These are phyloP conservation scores for Gastrolobium villosum DNA, from an alignment of 306 rosid species.

Conservation along the genomic window DNA sequence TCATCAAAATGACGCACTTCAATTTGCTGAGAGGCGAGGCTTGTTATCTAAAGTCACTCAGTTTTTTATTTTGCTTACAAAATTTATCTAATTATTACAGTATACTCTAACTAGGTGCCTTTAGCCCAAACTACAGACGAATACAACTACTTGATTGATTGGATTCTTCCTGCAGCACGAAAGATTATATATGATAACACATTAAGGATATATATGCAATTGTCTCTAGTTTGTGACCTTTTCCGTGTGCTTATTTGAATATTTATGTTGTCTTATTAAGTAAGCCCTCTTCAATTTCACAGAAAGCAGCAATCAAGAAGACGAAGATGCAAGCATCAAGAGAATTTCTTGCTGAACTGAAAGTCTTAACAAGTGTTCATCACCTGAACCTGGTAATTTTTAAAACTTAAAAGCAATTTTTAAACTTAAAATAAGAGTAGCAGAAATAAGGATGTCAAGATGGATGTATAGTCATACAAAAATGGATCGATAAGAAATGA, in stretches of 20 bases:
- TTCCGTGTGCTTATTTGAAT: background rate
- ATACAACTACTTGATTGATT: background rate
- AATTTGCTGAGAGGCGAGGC: background rate
- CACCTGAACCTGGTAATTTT: slow-evolving; percentile 88
- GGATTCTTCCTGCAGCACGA: background rate
- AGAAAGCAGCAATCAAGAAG: slow-evolving; percentile 94
- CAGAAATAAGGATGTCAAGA: too few species aligned
- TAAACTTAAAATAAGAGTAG: too few species aligned
- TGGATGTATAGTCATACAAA: slow-evolving; percentile 47
- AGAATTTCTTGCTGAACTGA: slow-evolving; percentile 87
- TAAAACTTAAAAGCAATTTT: background rate
- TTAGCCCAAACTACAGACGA: background rate
- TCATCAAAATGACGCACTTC: too few species aligned
- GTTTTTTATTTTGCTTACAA: background rate
- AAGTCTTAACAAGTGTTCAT: slow-evolving; percentile 86
- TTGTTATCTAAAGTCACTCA: too few species aligned
- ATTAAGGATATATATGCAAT: background rate
- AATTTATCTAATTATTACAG: background rate
- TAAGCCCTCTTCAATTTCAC: slow-evolving; percentile 36
- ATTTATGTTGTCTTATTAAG: slow-evolving; percentile 7
- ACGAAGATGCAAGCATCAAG: slow-evolving; percentile 86
- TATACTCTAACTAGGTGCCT: background rate
- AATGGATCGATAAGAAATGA: background rate
- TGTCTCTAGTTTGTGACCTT: background rate
- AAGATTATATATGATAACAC: background rate